Percentiles rank a stretch among this genome's conserved stretches.
Conservation (phyloP, 1,284 basidiomycete species). For the Coniophora puteana region DNA sequence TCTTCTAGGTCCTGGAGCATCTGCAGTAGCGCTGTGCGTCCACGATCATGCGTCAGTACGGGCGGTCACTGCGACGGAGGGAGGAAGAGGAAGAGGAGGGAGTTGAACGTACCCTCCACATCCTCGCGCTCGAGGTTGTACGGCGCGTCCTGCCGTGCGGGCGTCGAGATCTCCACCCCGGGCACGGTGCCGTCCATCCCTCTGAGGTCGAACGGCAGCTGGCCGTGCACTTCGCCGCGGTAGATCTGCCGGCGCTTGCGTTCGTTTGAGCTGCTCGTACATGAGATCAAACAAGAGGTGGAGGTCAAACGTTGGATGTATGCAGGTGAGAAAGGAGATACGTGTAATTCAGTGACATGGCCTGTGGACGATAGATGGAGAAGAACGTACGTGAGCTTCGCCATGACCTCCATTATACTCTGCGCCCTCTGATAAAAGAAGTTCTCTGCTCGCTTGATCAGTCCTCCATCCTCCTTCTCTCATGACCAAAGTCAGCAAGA, state of each 20-base stretch:
- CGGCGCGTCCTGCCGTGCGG: slow-evolving; percentile 45
- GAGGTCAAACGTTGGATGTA: too few species aligned
- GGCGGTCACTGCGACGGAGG: neutral
- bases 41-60: too few species aligned
- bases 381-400: slow-evolving; percentile 66
- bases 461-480: neutral
- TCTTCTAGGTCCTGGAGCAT: slow-evolving; percentile 65
- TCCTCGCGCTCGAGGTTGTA: slow-evolving; percentile 72
- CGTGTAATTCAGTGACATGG: neutral
- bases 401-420: slow-evolving; percentile 78
- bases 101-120: slow-evolving; percentile 55
- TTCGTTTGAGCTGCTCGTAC: slow-evolving; percentile 55
- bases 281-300: slow-evolving; percentile 3
- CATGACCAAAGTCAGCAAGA: neutral
- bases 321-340: too few species aligned
- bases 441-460: slow-evolving; percentile 40
- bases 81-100: neutral
- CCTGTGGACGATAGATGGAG: neutral
- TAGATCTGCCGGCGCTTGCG: slow-evolving; percentile 75
- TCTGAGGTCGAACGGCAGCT: slow-evolving; percentile 74
- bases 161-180: slow-evolving; percentile 71
- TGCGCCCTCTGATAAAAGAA: slow-evolving; percentile 80
- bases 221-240: slow-evolving; percentile 72
- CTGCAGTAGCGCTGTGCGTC: slow-evolving; percentile 50
- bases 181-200: slow-evolving; percentile 78